Evolutionary conservation across 768 basidiomycete genomes (phyloP), one percentile per base, ranked within the genome.

Genomic region (Phlebiopsis flavidoalba): DNA sequence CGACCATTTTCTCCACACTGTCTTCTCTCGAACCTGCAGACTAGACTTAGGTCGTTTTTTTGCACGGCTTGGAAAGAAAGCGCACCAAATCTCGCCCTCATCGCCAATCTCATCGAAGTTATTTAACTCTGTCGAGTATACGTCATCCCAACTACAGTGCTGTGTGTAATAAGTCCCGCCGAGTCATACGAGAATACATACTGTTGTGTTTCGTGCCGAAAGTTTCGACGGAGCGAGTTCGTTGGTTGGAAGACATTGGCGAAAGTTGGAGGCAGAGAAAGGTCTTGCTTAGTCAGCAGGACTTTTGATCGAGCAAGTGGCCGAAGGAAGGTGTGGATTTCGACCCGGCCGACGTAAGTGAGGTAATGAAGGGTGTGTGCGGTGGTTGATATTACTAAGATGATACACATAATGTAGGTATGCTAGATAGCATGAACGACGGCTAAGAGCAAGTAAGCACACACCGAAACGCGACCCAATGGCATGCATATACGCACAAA

Each of bases 21-120:
- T 91, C 89, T 54, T 80, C 76, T 8, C 92, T n/a, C 91, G 67
- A 94, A 94, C 91, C 92, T 93, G 63, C 26, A 31, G 8, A 4
- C n/a, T 5, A 35, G 19, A n/a, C 45, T 53, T 43, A 22, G 31
- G 33, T 53, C 53, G 60, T 31, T 22, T 8, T n/a, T 36, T 53
- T 14, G 45, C 37, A 17, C 52, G 8, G 37, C 14, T n/a, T n/a
- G 2, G 40, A 12, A 40, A 17, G 3, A 12, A n/a, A 15, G 70
- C 81, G 58, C 63, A 91, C 92, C 92, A 94, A 24, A 91, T 78
- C 72, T 94, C 92, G 37, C 92, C 92, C 71, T 92, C 90, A 68
- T 93, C 90, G 19, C 88, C 87, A 33, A 85, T 83, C 54, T 91
- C 92, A 33, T 83, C 75, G 62, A 91, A 93, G 67, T 89, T 89